Percentiles rank a stretch among this genome's conserved stretches.
Conservation (phyloP, 345 rosid species). For the Eutrema yunnanense region DNA sequence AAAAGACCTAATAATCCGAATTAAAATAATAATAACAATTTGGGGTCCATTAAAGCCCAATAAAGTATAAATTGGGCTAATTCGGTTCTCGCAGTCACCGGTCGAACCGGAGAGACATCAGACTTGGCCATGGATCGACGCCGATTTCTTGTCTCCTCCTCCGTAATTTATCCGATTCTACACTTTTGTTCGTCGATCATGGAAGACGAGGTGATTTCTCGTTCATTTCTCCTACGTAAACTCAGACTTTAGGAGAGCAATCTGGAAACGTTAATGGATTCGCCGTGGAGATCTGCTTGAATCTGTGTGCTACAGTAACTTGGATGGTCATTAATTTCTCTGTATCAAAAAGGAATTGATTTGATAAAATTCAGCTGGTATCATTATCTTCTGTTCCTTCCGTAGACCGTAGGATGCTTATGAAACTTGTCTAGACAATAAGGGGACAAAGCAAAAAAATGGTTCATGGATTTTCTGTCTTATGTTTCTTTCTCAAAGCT, state of each 20-base stretch:
- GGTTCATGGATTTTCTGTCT: too few relatives aligned
- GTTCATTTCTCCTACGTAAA: not conserved
- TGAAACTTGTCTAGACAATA: too few relatives aligned
- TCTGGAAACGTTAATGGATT: not conserved
- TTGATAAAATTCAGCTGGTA: not conserved
- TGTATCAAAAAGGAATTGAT: not conserved
- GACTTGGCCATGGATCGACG: not conserved
- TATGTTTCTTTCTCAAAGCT: too few relatives aligned
- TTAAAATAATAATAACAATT: not conserved
- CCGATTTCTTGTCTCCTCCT: not conserved
- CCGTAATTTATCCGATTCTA: not conserved
- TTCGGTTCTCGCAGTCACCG: not conserved
- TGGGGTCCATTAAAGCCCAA: not conserved
- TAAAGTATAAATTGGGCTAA: not conserved
- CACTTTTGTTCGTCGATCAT: constrained; percentile 23
- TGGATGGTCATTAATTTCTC: not conserved
- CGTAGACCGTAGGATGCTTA: too few relatives aligned
- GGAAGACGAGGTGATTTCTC: constrained; percentile 40
- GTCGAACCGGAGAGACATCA: not conserved
- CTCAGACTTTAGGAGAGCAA: not conserved
- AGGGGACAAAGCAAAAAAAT: too few relatives aligned
- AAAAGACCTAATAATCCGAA: not conserved
- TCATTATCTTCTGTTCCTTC: too few relatives aligned
- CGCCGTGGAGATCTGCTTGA: not conserved
- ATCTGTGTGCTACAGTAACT: not conserved